Evolutionary conservation across 306 rosid genomes (phyloP).

Genomic region (Fragaria nilgerrensis): DNA sequence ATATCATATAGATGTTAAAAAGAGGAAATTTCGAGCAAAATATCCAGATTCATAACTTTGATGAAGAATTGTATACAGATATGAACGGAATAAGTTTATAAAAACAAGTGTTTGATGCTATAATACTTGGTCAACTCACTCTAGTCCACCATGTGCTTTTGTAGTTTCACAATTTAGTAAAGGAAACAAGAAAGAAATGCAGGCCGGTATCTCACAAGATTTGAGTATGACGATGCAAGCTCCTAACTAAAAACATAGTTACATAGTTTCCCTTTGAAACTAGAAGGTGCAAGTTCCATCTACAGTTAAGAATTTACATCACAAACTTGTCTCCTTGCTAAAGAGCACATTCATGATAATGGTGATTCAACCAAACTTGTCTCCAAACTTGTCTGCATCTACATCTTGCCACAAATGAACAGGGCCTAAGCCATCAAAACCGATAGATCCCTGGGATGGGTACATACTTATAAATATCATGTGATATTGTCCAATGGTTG

Average conservation of each 20-base stretch:
- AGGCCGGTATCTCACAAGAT: not conserved
- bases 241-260: not conserved
- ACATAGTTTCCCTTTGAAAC: not conserved
- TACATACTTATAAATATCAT: not conserved
- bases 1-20: too few relatives aligned
- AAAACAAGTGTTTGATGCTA: too few relatives aligned
- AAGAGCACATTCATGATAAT: not conserved
- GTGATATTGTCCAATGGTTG: too few relatives aligned
- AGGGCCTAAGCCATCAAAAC: conserved; percentile 45
- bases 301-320: not conserved
- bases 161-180: not conserved
- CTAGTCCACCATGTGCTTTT: not conserved
- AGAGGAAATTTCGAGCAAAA: too few relatives aligned
- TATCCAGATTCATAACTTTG: too few relatives aligned
- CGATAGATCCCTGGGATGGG: conserved; percentile 29
- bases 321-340: not conserved
- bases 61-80: too few relatives aligned
- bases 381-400: conserved; percentile 9
- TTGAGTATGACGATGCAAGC: not conserved
- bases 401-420: conserved; percentile 42
- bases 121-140: not conserved
- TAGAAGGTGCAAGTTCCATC: not conserved
- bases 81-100: too few relatives aligned
- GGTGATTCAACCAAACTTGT: too few relatives aligned
- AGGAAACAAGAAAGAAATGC: not conserved